Base-by-base conservation (phyloP, 1,284 basidiomycete species). In the Cystobasidium sp. region DNA sequence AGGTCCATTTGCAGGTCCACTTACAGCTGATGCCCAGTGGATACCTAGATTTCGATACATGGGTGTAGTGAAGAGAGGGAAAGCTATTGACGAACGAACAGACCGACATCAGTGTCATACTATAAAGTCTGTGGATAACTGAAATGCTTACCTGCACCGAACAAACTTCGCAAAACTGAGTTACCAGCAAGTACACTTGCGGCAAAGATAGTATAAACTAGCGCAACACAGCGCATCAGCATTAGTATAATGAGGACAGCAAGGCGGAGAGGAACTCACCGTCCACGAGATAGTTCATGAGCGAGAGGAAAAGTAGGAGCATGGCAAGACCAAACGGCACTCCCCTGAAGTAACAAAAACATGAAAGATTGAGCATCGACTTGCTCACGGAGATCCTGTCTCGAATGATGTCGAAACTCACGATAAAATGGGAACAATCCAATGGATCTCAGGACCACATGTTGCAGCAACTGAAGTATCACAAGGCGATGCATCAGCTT, bases 21-120 rank as follows among this genome's bases (percentile, higher is more conserved):
- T 88, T 12, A 91, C 83, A 62, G 86, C 87, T 80, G 87, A 85
- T 1, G 87, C 89, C 89, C 89, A 90, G 75, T 87, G 83, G 61
- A 88, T 86, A 9, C 89, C 89, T 16, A 90, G 84, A 6, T 81
- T 82, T 8, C 81, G 79, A 80, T 88, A 89, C 85, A 90, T 86
- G 51, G 84, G 78, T 0, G 86, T 77, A 0, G 80, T 76, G 76
- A 84, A 83, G 24, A 83, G 78, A 0, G 81, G 82, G 79, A 81
- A 81, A 18, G 77, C 76, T 10, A 76, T 10, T 6, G 10, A 47
- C 3, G 24, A 20, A 69, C 4, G 22, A 1, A 51, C 22, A 22
- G 7, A 43, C 5, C 53, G 46, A 39, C 24, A 44, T 44, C 31
- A 31, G 31, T 31, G 31, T 20, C 51, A 56, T 22, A 41, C 37